These are phyloP conservation scores for Penicillium coprophilum DNA, from an alignment of 495 filamentous ascomycete genomes.

Conservation along the genomic window DNA sequence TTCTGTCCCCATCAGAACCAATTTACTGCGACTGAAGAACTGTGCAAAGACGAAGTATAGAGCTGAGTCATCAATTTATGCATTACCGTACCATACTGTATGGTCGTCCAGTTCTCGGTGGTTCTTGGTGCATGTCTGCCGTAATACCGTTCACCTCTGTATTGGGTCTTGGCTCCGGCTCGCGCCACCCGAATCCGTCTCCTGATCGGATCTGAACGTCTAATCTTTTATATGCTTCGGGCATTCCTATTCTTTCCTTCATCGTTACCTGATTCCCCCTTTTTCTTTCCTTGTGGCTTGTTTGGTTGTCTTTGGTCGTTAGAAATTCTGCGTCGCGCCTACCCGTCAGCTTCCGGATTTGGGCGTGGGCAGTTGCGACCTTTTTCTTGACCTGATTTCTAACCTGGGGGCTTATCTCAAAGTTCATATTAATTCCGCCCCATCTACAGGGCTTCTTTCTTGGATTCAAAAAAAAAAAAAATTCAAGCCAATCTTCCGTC, in stretches of 20 bases:
- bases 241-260: conserved; percentile 7
- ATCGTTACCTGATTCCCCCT: conserved; percentile 13
- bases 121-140: no score
- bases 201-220: conserved; percentile 20
- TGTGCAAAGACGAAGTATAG: not conserved
- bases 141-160: not conserved
- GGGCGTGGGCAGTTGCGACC: conserved; percentile 14
- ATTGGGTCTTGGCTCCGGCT: conserved; percentile 8
- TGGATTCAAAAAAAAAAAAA: not conserved
- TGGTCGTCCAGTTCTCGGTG: no score
- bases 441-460: not conserved
- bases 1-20: no score
- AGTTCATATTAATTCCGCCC: conserved; percentile 2
- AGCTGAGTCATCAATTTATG: conserved; percentile 3
- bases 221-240: conserved; percentile 15
- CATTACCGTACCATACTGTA: conserved; percentile 5
- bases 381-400: conserved; percentile 10
- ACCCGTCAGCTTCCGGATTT: conserved; percentile 20
- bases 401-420: not conserved
- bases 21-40: not conserved
- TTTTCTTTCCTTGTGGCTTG: not conserved
- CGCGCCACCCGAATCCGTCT: conserved; percentile 22
- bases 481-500: conserved; percentile 10
- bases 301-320: not conserved
- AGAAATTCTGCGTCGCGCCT: conserved; percentile 12